Base-by-base conservation (phyloP, 2,329 filamentous ascomycete species). In the Alternaria sp. region DNA sequence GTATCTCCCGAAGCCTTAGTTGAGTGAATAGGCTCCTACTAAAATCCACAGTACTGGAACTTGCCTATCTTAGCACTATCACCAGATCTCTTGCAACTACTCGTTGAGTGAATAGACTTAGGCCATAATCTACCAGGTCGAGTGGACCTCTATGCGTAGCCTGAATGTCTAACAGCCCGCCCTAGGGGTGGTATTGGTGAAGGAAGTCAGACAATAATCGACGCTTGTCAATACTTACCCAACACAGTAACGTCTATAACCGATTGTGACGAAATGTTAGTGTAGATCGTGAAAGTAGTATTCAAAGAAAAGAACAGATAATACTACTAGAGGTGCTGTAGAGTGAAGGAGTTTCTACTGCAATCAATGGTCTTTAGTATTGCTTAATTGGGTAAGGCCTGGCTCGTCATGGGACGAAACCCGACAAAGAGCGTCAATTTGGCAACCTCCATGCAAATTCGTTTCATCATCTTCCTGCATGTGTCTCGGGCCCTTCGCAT, bases 401-500 rank as follows among this genome's bases (percentile, higher is more conserved):
- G 21, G 37, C 5, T 24, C 26, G 6, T 21, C 21, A 50, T 44
- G 29, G 17, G 23, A 36, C 2, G 37, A 24, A 23, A 33, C 14
- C 44, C 21, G 21, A 34, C 11, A 13, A 34, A 48, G 21, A 33
- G 17, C 14, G 13, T 36, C 31, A 24, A 24, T 14, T 13, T 17
- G 8, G 26, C 26, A 40, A 54, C 9, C 31, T 14, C 3, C 29
- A 23, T 7, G 39, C 10, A 44, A 48, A 2, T 23, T 9, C 11
- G 37, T 36, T 54, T 56, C 10, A 36, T 13, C 45, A 54, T 29
- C 31, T 44, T 33, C 28, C 34, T 13, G 23, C 42, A 21, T 51
- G 36, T 24, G 36, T 33, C 11, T 52, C 44, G 3, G 54, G 61
- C 4, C 65, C 65, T 41, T 65, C 48, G 5, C 65, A 63, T 26